Percentiles rank a stretch among this genome's conserved stretches.
Conservation (phyloP, 1,139 yeast genomes). For the Pichia cactophila region DNA sequence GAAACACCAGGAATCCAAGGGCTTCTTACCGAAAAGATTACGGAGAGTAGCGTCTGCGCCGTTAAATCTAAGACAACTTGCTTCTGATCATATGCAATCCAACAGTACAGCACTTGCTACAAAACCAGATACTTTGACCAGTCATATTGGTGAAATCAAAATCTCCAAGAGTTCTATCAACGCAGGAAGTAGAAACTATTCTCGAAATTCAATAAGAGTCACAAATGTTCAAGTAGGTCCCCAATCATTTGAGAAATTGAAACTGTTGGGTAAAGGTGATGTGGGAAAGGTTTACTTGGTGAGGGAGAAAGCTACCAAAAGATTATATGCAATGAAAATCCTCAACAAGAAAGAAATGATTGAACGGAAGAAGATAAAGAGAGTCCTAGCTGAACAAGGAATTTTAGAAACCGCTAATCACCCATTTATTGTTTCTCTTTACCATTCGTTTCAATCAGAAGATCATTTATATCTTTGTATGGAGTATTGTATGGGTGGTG, state of each 20-base stretch:
- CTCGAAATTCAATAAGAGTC: constrained; percentile 64
- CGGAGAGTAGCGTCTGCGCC: constrained; percentile 83
- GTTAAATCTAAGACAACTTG: constrained; percentile 35
- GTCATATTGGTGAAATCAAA: constrained; percentile 49
- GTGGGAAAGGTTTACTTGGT: constrained; percentile 95
- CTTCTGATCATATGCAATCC: constrained; percentile 10
- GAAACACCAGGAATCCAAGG: constrained; percentile 10
- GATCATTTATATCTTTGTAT: constrained; percentile 90
- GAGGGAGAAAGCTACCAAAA: constrained; percentile 66
- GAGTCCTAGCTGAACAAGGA: constrained; percentile 95
- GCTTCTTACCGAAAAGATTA: constrained; percentile 43
- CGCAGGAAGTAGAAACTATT: constrained; percentile 47
- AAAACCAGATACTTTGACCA: constrained; percentile 34
- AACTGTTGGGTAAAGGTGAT: constrained; percentile 90
- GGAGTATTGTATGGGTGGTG: constrained; percentile 99
- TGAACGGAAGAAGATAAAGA: constrained; percentile 84
- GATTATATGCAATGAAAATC: constrained; percentile 88
- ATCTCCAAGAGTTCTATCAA: constrained; percentile 20
- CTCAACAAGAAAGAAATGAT: constrained; percentile 89
- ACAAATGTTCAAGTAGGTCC: constrained; percentile 79
- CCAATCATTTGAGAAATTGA: constrained; percentile 78
- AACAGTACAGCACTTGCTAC: constrained; percentile 1
- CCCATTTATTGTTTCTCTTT: constrained; percentile 92
- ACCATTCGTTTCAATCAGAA: constrained; percentile 93
- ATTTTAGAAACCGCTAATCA: constrained; percentile 92